Conservation (phyloP, 1,284 basidiomycete species). For the Lignosus rhinocerotis region DNA sequence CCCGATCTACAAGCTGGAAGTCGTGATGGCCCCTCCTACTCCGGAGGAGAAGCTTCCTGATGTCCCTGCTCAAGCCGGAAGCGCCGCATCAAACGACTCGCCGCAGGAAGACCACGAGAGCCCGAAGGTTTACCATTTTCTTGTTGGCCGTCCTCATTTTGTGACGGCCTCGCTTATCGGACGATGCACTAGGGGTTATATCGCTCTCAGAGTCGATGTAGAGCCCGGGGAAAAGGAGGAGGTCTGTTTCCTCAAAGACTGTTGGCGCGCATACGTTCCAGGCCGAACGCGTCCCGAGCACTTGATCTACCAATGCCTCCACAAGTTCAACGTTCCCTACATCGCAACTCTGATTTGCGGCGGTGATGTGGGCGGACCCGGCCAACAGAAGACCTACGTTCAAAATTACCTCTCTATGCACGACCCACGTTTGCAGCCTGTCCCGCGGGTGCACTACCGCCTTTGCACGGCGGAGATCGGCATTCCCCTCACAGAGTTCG, state of each 20-base stretch:
- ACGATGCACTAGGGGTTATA: constrained; percentile 7
- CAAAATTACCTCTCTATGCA: not conserved
- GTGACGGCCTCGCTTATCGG: not conserved
- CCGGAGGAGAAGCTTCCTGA: not conserved
- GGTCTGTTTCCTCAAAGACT: constrained; percentile 9
- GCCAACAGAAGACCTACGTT: not conserved
- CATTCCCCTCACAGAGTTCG: not conserved
- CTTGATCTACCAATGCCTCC: constrained; percentile 1
- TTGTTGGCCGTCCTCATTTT: constrained; percentile 3
- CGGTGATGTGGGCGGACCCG: constrained; percentile 9
- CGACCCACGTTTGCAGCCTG: not conserved
- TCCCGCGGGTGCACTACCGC: not conserved
- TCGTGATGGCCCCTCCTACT: not conserved
- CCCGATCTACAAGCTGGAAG: not conserved
- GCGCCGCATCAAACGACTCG: too few relatives aligned
- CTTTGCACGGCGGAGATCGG: constrained; percentile 2
- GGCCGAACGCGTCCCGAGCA: constrained; percentile 7
- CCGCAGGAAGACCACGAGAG: too few relatives aligned
- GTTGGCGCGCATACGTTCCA: constrained; percentile 4
- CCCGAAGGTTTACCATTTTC: too few relatives aligned
- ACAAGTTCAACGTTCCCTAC: not conserved
- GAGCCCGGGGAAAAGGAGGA: not conserved
- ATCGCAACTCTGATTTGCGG: constrained; percentile 8
- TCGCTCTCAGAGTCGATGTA: constrained; percentile 1
- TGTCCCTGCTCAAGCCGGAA: too few relatives aligned